phyloP scores from a whole-genome alignment of 306 rosid species.

The Carpinus viminea region DNA sequence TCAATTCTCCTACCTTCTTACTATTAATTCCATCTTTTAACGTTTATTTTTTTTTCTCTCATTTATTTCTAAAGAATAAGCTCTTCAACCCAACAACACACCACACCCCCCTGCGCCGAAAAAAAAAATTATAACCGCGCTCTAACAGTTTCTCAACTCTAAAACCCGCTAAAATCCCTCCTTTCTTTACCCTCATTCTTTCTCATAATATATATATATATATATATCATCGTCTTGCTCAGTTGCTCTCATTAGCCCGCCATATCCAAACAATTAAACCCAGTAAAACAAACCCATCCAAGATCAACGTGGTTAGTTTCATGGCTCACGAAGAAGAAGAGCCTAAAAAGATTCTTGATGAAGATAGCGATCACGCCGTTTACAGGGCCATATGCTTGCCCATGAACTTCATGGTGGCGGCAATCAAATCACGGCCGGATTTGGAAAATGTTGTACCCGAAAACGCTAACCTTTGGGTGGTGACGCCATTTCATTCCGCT shows the following conservation, averaged over 20 bases:
- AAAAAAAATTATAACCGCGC: too few species aligned
- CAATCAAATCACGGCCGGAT: conserved; percentile 51
- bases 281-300: conserved; percentile 3
- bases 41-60: too few species aligned
- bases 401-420: conserved; percentile 44
- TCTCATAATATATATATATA: not conserved
- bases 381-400: conserved; percentile 66
- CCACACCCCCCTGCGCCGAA: too few species aligned
- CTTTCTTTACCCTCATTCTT: not conserved
- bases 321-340: conserved; percentile 15
- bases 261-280: not conserved
- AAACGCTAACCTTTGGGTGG: conserved; percentile 52
- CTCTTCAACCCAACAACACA: too few species aligned
- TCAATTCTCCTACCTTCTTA: too few species aligned
- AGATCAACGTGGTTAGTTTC: conserved; percentile 5
- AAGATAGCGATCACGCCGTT: conserved; percentile 49
- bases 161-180: conserved; percentile 36
- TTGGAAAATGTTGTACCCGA: conserved; percentile 25
- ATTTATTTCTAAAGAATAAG: too few species aligned
- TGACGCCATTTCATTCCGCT: conserved; percentile 67
- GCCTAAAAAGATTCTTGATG: conserved; percentile 29
- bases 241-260: not conserved
- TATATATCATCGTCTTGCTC: too few species aligned
- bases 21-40: too few species aligned
- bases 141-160: conserved; percentile 17